These are phyloP conservation scores for Eimeria falciformis DNA, from an alignment of 169 alveolate species.

Conservation along the genomic window DNA sequence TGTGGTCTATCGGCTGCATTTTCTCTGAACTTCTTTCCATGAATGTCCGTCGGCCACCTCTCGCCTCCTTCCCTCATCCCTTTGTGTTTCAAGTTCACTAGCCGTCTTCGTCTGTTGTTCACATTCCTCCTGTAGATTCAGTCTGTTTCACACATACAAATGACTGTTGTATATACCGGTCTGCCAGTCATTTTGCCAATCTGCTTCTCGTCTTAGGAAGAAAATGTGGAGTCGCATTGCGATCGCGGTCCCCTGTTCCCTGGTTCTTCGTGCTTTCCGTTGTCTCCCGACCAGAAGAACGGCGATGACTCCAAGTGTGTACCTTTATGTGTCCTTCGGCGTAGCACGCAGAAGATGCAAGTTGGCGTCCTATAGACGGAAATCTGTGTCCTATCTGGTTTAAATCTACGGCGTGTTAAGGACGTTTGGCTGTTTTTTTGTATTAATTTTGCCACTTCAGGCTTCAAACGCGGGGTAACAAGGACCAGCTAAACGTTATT, in stretches of 20 bases:
- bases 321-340: background rate
- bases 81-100: background rate
- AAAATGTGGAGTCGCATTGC: constrained; percentile 93
- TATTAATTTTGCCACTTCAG: constrained; percentile 62
- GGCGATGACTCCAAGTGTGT: constrained; percentile 74
- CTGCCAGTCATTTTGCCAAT: background rate
- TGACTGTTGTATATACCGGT: background rate
- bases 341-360: background rate
- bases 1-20: constrained; percentile 99
- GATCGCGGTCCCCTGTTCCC: constrained; percentile 98
- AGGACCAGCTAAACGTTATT: constrained; percentile 97
- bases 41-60: constrained; percentile 80
- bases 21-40: constrained; percentile 95
- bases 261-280: constrained; percentile 90
- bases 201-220: constrained; percentile 86
- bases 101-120: background rate
- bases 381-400: background rate
- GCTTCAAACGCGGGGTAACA: constrained; percentile 88
- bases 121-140: background rate
- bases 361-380: background rate
- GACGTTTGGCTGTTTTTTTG: too few species aligned
- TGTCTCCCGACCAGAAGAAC: constrained; percentile 80
- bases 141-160: too few species aligned
- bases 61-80: background rate
- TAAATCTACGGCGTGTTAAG: background rate